Evolutionary conservation across 1,139 yeast species (phyloP).

Genomic region (Debaryomyces subglobosus): DNA sequence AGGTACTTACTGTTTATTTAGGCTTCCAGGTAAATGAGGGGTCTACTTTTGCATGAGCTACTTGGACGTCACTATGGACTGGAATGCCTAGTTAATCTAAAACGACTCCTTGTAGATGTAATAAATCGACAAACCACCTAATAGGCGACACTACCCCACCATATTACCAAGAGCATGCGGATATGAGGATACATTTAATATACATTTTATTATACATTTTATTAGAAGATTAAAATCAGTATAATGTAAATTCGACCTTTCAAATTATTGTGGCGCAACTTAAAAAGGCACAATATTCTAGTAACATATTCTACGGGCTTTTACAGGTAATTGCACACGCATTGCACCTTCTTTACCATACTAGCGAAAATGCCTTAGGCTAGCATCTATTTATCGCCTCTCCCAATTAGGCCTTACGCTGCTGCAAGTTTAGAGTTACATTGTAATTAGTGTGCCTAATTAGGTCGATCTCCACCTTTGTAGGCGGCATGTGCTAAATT

Average conservation of each 20-base stretch:
- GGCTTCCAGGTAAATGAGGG: not conserved
- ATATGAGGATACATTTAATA: too few species aligned
- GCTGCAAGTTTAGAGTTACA: not conserved
- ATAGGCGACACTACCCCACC: not conserved
- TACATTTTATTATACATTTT: not conserved
- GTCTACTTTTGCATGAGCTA: not conserved
- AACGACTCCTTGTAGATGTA: not conserved
- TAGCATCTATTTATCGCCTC: not conserved
- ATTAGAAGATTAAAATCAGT: not conserved
- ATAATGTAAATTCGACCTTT: not conserved
- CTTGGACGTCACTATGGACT: not conserved
- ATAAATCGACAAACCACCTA: not conserved
- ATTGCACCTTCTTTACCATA: not conserved
- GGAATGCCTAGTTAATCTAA: not conserved
- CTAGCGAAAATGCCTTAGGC: not conserved
- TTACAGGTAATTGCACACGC: not conserved
- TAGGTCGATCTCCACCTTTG: constrained; percentile 7
- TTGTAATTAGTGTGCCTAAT: constrained; percentile 4
- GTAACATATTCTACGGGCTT: not conserved
- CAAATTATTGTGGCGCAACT: not conserved
- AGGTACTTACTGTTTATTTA: not conserved
- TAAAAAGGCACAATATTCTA: not conserved
- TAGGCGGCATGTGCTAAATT: constrained; percentile 6
- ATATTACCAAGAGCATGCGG: not conserved
- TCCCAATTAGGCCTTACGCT: constrained; percentile 3